Conservation (phyloP, 1,139 yeast species). For the Kodamaea sp. region DNA sequence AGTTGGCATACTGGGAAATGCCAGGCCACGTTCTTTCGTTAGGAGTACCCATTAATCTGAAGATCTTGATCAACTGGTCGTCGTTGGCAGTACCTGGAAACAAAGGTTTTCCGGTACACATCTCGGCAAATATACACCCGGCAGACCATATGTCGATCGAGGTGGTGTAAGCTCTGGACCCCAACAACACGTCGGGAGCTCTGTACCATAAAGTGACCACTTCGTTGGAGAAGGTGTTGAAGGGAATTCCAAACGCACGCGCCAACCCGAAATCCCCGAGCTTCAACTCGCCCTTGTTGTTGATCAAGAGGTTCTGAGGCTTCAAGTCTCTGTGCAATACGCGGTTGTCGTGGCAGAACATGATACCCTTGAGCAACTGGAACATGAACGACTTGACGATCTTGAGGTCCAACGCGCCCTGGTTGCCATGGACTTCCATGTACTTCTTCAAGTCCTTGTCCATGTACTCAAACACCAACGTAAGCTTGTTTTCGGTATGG, state of each 20-base stretch:
- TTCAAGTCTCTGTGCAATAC: constrained; percentile 94
- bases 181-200: constrained; percentile 95
- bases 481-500: constrained; percentile 93
- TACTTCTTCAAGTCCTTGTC: constrained; percentile 91
- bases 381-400: constrained; percentile 90
- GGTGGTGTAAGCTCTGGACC: constrained; percentile 92
- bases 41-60: constrained; percentile 95
- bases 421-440: constrained; percentile 86
- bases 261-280: constrained; percentile 98
- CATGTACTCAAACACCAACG: constrained; percentile 91
- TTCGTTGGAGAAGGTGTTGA: constrained; percentile 93
- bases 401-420: constrained; percentile 77
- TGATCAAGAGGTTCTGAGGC: constrained; percentile 91
- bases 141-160: constrained; percentile 99
- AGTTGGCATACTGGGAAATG: constrained; percentile 81
- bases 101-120: constrained; percentile 97
- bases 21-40: constrained; percentile 97
- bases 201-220: constrained; percentile 98
- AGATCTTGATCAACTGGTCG: constrained; percentile 86
- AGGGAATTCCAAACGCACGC: constrained; percentile 97
- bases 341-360: constrained; percentile 93
- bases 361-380: constrained; percentile 85
- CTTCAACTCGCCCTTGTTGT: constrained; percentile 84
- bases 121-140: constrained; percentile 96
- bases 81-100: constrained; percentile 97